These are phyloP conservation scores for Hypoxylon trugodes DNA, from an alignment of 495 filamentous ascomycete species.

Conservation along the genomic window DNA sequence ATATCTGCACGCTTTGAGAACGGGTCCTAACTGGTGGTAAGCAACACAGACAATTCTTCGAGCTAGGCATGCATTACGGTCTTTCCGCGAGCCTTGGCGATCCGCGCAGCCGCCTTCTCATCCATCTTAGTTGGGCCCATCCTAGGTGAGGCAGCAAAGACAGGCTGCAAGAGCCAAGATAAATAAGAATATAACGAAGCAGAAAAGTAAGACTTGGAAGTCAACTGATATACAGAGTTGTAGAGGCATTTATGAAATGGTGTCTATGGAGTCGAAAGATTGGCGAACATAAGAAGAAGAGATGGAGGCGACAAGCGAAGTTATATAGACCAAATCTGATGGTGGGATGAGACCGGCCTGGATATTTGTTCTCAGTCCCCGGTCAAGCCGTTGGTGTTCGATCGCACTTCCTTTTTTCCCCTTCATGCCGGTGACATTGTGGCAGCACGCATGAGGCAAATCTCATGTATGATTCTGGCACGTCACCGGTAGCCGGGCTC, in stretches of 20 bases:
- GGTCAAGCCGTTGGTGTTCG: constrained; percentile 3
- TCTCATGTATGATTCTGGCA: not conserved
- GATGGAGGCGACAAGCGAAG: no score
- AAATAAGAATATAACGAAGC: no score
- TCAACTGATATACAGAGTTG: no score
- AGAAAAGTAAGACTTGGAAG: not conserved
- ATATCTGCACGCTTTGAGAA: constrained; percentile 55
- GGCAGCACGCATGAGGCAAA: constrained; percentile 10
- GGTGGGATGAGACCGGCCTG: constrained; percentile 6
- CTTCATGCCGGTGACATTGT: constrained; percentile 16
- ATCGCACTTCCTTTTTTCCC: constrained; percentile 23
- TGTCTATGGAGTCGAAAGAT: no score
- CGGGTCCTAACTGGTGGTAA: constrained; percentile 47
- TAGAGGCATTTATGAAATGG: no score
- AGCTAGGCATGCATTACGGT: constrained; percentile 36
- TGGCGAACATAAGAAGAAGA: no score
- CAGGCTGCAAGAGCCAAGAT: no score
- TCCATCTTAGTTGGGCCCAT: constrained; percentile 57
- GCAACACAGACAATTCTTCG: not conserved
- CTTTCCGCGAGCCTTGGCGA: constrained; percentile 51
- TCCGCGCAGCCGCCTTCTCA: constrained; percentile 55
- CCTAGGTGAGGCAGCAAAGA: constrained; percentile 1
- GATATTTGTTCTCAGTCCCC: not conserved
- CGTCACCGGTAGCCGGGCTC: constrained; percentile 3
- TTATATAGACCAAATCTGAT: no score